Conservation (phyloP, 495 filamentous ascomycete genomes). For the Aspergillus diversus region DNA sequence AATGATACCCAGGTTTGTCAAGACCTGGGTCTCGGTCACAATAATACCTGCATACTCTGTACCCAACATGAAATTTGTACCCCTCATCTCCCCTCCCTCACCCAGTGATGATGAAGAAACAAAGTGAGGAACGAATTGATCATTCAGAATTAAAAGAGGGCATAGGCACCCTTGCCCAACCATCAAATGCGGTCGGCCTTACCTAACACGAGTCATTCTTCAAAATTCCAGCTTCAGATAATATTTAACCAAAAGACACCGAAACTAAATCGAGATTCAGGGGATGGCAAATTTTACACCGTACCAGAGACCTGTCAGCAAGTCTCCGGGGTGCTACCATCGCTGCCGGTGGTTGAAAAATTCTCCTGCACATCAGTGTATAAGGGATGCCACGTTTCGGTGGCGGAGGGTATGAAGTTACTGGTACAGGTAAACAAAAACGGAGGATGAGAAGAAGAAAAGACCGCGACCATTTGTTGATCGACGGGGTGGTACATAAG, state of each 20-base stretch:
- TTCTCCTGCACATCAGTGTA: slow-evolving; percentile 16
- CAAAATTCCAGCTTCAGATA: slow-evolving; percentile 1
- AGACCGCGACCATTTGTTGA: slow-evolving; percentile 13
- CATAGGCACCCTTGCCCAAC: slow-evolving; percentile 1
- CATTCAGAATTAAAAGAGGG: slow-evolving; percentile 8
- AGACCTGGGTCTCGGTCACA: slow-evolving; percentile 18
- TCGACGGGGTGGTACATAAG: slow-evolving; percentile 16
- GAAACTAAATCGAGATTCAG: not conserved
- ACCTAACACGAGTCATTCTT: not conserved
- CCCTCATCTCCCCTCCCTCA: slow-evolving; percentile 8
- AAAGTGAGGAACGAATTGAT: slow-evolving; percentile 9
- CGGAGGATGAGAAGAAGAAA: slow-evolving; percentile 12
- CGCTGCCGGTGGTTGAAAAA: slow-evolving; percentile 13
- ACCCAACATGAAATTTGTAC: slow-evolving; percentile 13
- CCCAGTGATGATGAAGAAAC: not conserved
- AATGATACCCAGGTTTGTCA: slow-evolving; percentile 18
- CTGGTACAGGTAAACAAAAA: slow-evolving; percentile 7
- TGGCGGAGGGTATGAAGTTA: slow-evolving; percentile 13
- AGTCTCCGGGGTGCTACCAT: slow-evolving; percentile 23
- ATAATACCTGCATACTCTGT: slow-evolving; percentile 21
- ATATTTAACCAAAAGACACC: not conserved
- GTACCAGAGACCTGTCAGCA: slow-evolving; percentile 24
- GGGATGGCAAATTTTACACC: slow-evolving; percentile 14
- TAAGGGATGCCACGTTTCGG: slow-evolving; percentile 28
- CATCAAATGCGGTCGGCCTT: not conserved